phyloP scores from a whole-genome alignment of 352 stramenopile species.

The Pythium dissotocum region DNA sequence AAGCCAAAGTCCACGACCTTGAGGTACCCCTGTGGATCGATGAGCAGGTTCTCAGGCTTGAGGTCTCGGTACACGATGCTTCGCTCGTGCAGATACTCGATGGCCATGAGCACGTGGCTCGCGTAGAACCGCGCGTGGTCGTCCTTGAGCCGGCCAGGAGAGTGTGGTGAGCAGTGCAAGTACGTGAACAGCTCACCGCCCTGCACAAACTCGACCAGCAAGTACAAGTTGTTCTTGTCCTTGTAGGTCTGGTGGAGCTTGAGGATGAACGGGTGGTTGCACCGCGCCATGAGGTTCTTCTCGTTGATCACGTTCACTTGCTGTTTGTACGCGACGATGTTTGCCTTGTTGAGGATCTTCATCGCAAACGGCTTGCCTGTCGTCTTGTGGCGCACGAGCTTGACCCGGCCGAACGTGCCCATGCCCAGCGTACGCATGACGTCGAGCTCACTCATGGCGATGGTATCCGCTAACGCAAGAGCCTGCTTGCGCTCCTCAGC shows the following conservation, averaged over 20 bases:
- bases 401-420: conserved; percentile 96
- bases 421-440: conserved; percentile 93
- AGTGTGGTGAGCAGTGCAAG: conserved; percentile 76
- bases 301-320: conserved; percentile 98
- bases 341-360: conserved; percentile 95
- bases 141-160: conserved; percentile 47
- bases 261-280: conserved; percentile 98
- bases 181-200: conserved; percentile 95
- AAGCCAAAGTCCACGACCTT: conserved; percentile 88
- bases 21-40: conserved; percentile 90
- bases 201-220: conserved; percentile 98
- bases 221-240: conserved; percentile 95
- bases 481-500: conserved; percentile 46
- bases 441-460: conserved; percentile 73
- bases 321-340: conserved; percentile 96
- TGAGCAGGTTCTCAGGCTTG: conserved; percentile 89
- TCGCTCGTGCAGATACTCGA: conserved; percentile 79
- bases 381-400: conserved; percentile 88
- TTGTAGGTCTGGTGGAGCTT: conserved; percentile 96
- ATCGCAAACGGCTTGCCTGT: conserved; percentile 92
- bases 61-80: conserved; percentile 84
- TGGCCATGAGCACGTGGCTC: conserved; percentile 85
- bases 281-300: conserved; percentile 96
- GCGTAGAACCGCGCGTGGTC: conserved; percentile 91
- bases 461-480: conserved; percentile 13